Evolutionary conservation across 192 early-diverging fungal species (phyloP).

Genomic region (Phycomyces blakesleeanus): DNA sequence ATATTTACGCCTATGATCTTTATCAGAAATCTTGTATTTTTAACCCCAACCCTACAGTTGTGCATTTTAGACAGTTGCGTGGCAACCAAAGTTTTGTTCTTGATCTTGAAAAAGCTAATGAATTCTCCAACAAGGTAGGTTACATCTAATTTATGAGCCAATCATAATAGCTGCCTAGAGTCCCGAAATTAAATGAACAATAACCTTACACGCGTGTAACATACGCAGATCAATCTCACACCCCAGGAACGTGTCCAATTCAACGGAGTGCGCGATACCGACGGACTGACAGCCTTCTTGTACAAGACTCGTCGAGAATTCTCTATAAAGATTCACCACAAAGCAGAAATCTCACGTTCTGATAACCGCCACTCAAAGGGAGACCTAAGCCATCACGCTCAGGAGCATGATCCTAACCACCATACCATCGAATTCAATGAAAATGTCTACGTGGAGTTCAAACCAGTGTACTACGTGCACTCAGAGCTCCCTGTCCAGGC

Average conservation of each 20-base stretch:
- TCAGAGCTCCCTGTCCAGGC: neutral
- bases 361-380: neutral
- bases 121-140: slow-evolving; percentile 22
- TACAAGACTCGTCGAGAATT: slow-evolving; percentile 26
- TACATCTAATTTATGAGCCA: neutral
- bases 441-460: slow-evolving; percentile 30
- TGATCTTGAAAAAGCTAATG: slow-evolving; percentile 21
- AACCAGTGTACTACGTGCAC: slow-evolving; percentile 22
- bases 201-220: neutral
- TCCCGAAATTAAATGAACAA: no score
- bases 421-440: slow-evolving; percentile 27
- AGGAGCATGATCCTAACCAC: slow-evolving; percentile 15
- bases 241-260: slow-evolving; percentile 26
- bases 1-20: no score
- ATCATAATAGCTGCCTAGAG: neutral
- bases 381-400: slow-evolving; percentile 1
- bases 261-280: slow-evolving; percentile 30
- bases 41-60: slow-evolving; percentile 11
- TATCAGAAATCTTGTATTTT: neutral
- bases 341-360: slow-evolving; percentile 8
- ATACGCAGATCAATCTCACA: slow-evolving; percentile 17
- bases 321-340: slow-evolving; percentile 35
- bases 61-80: slow-evolving; percentile 32
- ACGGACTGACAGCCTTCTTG: slow-evolving; percentile 27
- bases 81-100: slow-evolving; percentile 29